A percentile compares a stretch with the other conserved stretches of the same genome.
Conservation (phyloP, 2,329 filamentous ascomycete genomes). For the Colletotrichum cordylinicola region DNA sequence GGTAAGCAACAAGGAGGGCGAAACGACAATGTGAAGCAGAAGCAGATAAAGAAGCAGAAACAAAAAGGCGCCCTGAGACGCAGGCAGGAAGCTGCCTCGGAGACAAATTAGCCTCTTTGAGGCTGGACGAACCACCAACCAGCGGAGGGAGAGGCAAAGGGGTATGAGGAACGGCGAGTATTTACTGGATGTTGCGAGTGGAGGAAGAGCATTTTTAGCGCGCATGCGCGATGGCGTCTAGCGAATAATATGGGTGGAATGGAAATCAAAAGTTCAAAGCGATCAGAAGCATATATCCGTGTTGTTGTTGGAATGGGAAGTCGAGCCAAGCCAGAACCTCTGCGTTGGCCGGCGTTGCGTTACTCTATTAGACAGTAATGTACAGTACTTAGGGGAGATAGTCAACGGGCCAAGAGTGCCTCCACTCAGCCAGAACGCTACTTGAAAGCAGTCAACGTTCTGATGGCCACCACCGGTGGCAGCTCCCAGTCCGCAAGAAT, state of each 20-base stretch:
- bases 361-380: not conserved
- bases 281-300: not conserved
- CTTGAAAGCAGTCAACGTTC: not conserved
- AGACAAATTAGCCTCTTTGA: not conserved
- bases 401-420: not conserved
- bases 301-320: not conserved
- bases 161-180: not conserved
- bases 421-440: not conserved
- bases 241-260: not conserved
- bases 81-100: conserved; percentile 14
- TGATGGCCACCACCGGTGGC: not conserved
- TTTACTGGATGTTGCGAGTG: not conserved
- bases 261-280: not conserved
- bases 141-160: not conserved
- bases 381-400: conserved; percentile 13
- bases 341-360: not conserved
- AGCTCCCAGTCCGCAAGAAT: not conserved
- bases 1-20: conserved; percentile 17
- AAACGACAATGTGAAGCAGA: conserved; percentile 5
- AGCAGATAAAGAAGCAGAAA: conserved; percentile 21
- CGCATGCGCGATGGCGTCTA: not conserved
- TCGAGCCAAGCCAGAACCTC: not conserved
- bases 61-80: conserved; percentile 10
- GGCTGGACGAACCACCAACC: not conserved
- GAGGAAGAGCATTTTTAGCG: not conserved